Evolutionary conservation across 2,329 filamentous ascomycete species (phyloP).

Genomic region (Talaromyces atroroseus): DNA sequence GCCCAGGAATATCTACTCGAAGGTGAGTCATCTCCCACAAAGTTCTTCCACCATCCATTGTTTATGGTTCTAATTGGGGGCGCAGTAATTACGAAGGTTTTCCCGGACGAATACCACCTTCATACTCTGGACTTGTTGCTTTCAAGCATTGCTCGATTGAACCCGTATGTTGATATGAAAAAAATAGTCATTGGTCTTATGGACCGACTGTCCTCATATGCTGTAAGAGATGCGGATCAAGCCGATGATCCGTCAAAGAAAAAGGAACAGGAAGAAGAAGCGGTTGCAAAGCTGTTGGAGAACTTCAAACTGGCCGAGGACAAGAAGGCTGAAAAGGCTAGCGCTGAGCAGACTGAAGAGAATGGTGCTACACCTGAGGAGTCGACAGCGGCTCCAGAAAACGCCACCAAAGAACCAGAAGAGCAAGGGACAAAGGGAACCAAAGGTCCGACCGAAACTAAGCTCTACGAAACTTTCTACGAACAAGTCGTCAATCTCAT

Average conservation of each 20-base stretch:
- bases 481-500: conserved; percentile 87
- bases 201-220: conserved; percentile 91
- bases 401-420: conserved; percentile 23
- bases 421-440: conserved; percentile 30
- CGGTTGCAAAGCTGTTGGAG: conserved; percentile 70
- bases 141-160: conserved; percentile 83
- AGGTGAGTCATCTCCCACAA: conserved; percentile 36
- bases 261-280: conserved; percentile 76
- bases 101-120: conserved; percentile 96
- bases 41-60: neutral
- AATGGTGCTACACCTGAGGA: conserved; percentile 24
- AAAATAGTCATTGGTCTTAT: conserved; percentile 96
- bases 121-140: conserved; percentile 95
- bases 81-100: conserved; percentile 91
- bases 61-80: conserved; percentile 18
- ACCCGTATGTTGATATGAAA: conserved; percentile 96
- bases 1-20: conserved; percentile 96
- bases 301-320: conserved; percentile 51
- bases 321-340: conserved; percentile 55
- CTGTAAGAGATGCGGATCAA: conserved; percentile 75
- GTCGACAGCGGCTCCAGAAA: conserved; percentile 17
- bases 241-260: conserved; percentile 66
- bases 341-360: conserved; percentile 33
- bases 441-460: conserved; percentile 57
- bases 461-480: conserved; percentile 92